These are phyloP conservation scores for Graphilbum sp. DNA, from an alignment of 2,329 filamentous ascomycete genomes.

Conservation along the genomic window DNA sequence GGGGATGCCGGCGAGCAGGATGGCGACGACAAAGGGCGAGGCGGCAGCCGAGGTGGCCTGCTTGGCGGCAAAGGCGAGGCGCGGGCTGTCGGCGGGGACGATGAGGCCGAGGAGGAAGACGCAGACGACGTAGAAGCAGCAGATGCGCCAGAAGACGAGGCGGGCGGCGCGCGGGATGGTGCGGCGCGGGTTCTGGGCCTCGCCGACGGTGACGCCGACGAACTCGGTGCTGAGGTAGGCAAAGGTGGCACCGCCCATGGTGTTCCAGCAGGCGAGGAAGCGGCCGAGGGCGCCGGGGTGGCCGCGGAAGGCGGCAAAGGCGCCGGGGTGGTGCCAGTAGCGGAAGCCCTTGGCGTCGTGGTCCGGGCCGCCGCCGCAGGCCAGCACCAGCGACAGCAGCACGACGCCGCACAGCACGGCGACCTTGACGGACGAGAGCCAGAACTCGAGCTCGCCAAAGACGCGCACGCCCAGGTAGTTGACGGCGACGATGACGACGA, in stretches of 20 bases:
- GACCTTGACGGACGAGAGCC: conserved; percentile 26
- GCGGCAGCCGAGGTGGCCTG: conserved; percentile 29
- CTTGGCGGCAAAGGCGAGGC: conserved; percentile 18
- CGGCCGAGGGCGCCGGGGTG: conserved; percentile 19
- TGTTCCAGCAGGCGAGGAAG: conserved; percentile 7
- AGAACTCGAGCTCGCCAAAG: conserved; percentile 25
- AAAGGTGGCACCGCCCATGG: conserved; percentile 20
- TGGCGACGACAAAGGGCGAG: conserved; percentile 33
- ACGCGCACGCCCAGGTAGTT: conserved; percentile 47
- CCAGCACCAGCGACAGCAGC: conserved; percentile 36
- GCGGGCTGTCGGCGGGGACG: conserved; percentile 39
- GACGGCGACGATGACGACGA: conserved; percentile 48
- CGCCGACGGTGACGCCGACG: conserved; percentile 51
- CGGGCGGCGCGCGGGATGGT: conserved; percentile 51
- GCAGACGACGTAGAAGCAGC: conserved; percentile 50
- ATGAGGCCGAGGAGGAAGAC: conserved; percentile 51
- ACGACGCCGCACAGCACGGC: conserved; percentile 37
- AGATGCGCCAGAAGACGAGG: conserved; percentile 51
- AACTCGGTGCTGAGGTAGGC: conserved; percentile 36
- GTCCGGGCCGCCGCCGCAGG: conserved; percentile 36
- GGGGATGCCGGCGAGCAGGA: conserved; percentile 22
- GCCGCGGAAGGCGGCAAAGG: conserved; percentile 16
- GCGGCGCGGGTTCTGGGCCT: conserved; percentile 48
- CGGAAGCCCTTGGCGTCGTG: conserved; percentile 25
- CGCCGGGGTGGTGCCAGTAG: conserved; percentile 26